Evolutionary conservation across 1,284 basidiomycete genomes (phyloP).

Genomic region (Cutaneotrichosporon sp.): DNA sequence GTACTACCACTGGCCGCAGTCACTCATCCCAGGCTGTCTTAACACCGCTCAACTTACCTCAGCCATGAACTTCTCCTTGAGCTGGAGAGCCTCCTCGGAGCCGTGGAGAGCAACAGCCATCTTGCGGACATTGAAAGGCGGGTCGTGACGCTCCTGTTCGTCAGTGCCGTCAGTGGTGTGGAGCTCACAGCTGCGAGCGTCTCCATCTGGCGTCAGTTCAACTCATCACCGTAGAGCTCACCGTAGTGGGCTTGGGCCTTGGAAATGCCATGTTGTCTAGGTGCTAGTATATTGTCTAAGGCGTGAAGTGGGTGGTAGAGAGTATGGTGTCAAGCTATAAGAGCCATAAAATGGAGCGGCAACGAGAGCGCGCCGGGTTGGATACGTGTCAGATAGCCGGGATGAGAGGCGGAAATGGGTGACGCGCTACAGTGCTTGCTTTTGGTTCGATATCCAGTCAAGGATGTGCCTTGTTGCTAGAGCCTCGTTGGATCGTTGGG

Average conservation of each 20-base stretch:
- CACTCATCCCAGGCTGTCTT: too few relatives aligned
- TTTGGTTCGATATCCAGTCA: neutral
- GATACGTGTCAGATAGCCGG: constrained; percentile 3
- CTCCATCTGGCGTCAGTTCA: constrained; percentile 39
- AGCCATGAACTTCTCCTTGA: constrained; percentile 57
- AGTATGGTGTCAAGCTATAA: neutral
- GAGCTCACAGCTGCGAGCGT: constrained; percentile 47
- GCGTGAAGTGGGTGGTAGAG: neutral
- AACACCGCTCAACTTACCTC: constrained; percentile 51
- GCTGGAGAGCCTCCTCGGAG: constrained; percentile 45
- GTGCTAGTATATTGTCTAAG: neutral
- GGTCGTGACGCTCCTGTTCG: constrained; percentile 55
- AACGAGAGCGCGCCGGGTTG: neutral
- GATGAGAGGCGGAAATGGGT: neutral
- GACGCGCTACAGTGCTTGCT: neutral
- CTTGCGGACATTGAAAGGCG: constrained; percentile 57
- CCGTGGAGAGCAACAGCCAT: constrained; percentile 52
- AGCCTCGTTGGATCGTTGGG: neutral
- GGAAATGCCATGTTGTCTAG: constrained; percentile 47
- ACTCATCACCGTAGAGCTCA: constrained; percentile 24
- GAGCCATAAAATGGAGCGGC: neutral
- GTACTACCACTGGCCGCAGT: neutral
- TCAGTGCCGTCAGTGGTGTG: constrained; percentile 2
- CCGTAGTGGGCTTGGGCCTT: constrained; percentile 50
- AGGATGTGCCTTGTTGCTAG: neutral